Evolutionary conservation across 768 basidiomycete genomes (phyloP), one percentile per base, ranked within the genome.

Genomic region (Lentinula guzmanii): DNA sequence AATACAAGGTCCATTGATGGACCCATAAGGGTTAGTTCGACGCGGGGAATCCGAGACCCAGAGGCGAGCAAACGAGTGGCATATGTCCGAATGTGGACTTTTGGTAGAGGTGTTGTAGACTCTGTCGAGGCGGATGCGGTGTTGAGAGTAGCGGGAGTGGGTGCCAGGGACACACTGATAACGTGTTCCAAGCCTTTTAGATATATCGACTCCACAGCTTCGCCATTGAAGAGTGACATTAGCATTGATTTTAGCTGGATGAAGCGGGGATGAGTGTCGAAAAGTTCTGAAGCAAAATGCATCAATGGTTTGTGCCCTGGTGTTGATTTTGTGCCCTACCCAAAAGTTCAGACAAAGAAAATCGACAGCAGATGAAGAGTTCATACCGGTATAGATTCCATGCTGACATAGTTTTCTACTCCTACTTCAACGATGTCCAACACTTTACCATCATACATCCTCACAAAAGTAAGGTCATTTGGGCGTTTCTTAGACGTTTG

Each of bases 391-490:
- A 96, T 89, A 39, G 86, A 85, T 13, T 79, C 67, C 89, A 98
- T 95, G 64, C 84, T 80, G 56, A 84, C 80, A 69, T 87, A 94
- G 48, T 77, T 82, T 58, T 94, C 91, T 31, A 98, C 86, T 1
- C 96, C 95, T 8, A 97, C 76, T 75, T 98, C 97, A 61, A 93
- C 83, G 93, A 98, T 96, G 72, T 99, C 97, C 68, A 98, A 76
- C 39, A 98, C 84, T 69, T 84, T 79, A 45, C 86, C 82, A 65
- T 97, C 90, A 65, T 87, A 98, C 82, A 89, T 95, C 60, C 97
- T 77, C 5, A 87, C 90, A 68, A 98, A 85, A 0, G 89, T 86
- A 63, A 99, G 73, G 28, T 90, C 87, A 67, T 98, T 81, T 7
- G 96, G 97, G 56, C 95, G 79, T 71, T 99, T 99, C 76, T 99